These are phyloP conservation scores for Triangularia setosa DNA, from an alignment of 2,329 filamentous ascomycete species.

Conservation along the genomic window DNA sequence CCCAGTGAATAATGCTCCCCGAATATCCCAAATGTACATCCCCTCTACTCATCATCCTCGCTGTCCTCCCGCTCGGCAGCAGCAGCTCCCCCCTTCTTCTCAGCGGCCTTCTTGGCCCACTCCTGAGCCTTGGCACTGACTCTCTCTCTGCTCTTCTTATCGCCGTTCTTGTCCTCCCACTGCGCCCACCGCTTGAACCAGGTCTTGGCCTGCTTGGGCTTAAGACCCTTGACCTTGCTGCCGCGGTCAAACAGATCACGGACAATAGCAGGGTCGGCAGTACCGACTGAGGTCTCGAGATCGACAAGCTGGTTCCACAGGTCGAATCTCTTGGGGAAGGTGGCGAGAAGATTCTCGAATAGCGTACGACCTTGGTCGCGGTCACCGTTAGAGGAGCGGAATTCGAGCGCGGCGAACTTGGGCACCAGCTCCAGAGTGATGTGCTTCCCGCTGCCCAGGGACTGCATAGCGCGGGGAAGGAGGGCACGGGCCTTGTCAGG, in stretches of 20 bases:
- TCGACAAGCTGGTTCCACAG: constrained; percentile 91
- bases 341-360: constrained; percentile 80
- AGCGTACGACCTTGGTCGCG: constrained; percentile 90
- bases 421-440: constrained; percentile 69
- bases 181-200: constrained; percentile 91
- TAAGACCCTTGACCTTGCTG: constrained; percentile 64
- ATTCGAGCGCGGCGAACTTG: constrained; percentile 90
- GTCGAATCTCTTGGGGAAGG: constrained; percentile 85
- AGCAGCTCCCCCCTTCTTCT: constrained; percentile 32
- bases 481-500: constrained; percentile 74
- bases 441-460: constrained; percentile 64
- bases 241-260: constrained; percentile 81
- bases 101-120: constrained; percentile 56
- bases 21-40: neutral
- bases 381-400: constrained; percentile 76
- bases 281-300: constrained; percentile 60
- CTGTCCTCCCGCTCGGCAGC: constrained; percentile 24
- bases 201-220: constrained; percentile 75
- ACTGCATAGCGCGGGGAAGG: constrained; percentile 78
- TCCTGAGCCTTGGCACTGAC: constrained; percentile 68
- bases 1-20: neutral
- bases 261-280: constrained; percentile 51
- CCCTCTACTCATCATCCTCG: constrained; percentile 25
- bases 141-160: constrained; percentile 64
- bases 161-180: constrained; percentile 76